Conservation (phyloP, 2,329 filamentous ascomycete species). For the Fusarium sp. region DNA sequence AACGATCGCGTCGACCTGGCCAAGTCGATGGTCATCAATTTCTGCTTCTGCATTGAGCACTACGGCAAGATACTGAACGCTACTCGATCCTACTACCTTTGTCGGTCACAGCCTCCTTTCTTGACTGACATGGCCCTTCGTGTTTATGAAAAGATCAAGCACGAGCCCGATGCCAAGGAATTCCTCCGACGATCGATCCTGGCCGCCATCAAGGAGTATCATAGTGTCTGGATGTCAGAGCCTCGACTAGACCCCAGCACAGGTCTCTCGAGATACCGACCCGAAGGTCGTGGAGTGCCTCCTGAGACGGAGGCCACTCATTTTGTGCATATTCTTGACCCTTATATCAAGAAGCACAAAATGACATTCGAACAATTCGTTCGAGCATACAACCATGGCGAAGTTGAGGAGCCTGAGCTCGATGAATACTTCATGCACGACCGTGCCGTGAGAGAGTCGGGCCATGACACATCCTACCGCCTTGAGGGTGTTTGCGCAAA, state of each 20-base stretch:
- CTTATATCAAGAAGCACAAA: slow-evolving; percentile 84
- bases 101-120: slow-evolving; percentile 94
- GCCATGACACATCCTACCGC: slow-evolving; percentile 95
- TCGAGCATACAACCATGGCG: slow-evolving; percentile 81
- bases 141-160: slow-evolving; percentile 92
- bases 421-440: slow-evolving; percentile 98
- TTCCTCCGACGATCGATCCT: slow-evolving; percentile 83
- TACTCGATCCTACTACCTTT: slow-evolving; percentile 94
- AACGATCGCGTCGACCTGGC: slow-evolving; percentile 87
- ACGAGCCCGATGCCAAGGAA: slow-evolving; percentile 80
- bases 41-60: slow-evolving; percentile 97
- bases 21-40: slow-evolving; percentile 95
- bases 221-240: slow-evolving; percentile 84
- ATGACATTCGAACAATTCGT: slow-evolving; percentile 89
- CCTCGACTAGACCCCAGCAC: slow-evolving; percentile 81
- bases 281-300: slow-evolving; percentile 84
- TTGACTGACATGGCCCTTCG: slow-evolving; percentile 96
- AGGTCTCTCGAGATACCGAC: slow-evolving; percentile 85
- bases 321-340: slow-evolving; percentile 83
- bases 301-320: slow-evolving; percentile 91
- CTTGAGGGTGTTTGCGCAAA: slow-evolving; percentile 88
- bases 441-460: slow-evolving; percentile 92
- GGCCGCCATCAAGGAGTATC: slow-evolving; percentile 96
- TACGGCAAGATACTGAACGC: slow-evolving; percentile 99
- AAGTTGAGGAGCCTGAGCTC: slow-evolving; percentile 83